Percentiles rank a stretch among this genome's conserved stretches.
Evolutionary conservation across 2,329 filamentous ascomycete genomes (phyloP).

Genomic region (Ophiostoma sp.): DNA sequence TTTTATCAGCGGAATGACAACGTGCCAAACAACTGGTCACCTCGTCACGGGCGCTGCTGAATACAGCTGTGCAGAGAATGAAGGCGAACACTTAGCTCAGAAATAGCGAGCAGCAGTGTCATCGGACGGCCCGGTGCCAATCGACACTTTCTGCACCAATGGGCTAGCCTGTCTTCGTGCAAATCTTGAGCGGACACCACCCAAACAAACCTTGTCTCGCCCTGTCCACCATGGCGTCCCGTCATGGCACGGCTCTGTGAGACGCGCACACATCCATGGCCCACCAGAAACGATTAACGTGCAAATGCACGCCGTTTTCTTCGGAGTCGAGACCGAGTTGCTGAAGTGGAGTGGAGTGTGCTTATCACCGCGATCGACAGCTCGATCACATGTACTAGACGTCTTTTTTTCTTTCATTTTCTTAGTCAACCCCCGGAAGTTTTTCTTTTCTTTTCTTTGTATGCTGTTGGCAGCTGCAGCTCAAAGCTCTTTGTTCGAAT

Average conservation of each 20-base stretch:
- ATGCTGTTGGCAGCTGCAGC: not conserved
- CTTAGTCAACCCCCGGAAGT: not conserved
- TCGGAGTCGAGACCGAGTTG: too few relatives aligned
- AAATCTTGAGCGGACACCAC: too few relatives aligned
- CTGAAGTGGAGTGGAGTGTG: too few relatives aligned
- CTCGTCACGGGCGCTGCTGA: not conserved
- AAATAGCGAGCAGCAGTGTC: not conserved
- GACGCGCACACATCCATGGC: not conserved
- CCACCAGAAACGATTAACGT: not conserved
- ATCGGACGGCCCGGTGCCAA: not conserved
- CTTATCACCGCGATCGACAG: not conserved
- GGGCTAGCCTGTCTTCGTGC: too few relatives aligned
- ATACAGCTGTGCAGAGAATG: not conserved
- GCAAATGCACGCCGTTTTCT: too few relatives aligned
- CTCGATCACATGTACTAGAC: conserved; percentile 6
- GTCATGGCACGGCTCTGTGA: not conserved
- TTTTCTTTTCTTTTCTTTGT: not conserved
- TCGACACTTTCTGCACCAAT: too few relatives aligned
- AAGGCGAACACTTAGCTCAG: too few relatives aligned
- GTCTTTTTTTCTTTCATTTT: not conserved
- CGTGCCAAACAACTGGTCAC: not conserved
- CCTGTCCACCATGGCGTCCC: too few relatives aligned
- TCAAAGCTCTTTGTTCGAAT: not conserved
- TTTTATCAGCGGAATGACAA: not conserved
- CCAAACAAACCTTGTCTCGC: too few relatives aligned